Evolutionary conservation across 352 stramenopile genomes (phyloP).

Genomic region (Phytophthora aleatoria): DNA sequence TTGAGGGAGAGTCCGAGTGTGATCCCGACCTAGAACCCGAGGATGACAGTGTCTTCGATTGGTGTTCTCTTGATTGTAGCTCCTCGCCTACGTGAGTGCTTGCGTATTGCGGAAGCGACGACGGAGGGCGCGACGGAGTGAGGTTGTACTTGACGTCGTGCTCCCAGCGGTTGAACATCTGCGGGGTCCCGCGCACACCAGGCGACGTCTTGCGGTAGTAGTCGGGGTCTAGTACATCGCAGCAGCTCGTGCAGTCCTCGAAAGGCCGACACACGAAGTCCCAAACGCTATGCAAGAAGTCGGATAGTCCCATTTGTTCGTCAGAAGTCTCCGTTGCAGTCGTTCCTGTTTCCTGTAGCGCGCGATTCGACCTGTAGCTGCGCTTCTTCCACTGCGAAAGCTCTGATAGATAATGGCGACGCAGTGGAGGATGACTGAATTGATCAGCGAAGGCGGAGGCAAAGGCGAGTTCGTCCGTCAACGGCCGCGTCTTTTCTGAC

Average conservation of each 20-base stretch:
- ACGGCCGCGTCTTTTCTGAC: constrained; percentile 32
- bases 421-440: background rate
- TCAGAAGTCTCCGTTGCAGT: constrained; percentile 7
- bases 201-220: constrained; percentile 47
- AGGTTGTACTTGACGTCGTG: constrained; percentile 40
- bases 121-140: constrained; percentile 23
- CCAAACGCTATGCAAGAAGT: constrained; percentile 27
- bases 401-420: constrained; percentile 1
- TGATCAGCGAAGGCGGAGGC: background rate
- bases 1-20: constrained; percentile 13
- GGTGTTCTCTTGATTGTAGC: constrained; percentile 24
- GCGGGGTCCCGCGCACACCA: constrained; percentile 31
- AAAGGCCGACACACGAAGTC: constrained; percentile 43
- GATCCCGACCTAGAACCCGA: constrained; percentile 31
- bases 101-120: constrained; percentile 21
- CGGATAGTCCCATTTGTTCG: constrained; percentile 23
- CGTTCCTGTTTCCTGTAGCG: constrained; percentile 14
- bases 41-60: constrained; percentile 14
- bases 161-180: constrained; percentile 39
- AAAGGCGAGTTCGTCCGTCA: constrained; percentile 3
- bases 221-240: constrained; percentile 37
- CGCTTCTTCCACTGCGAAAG: constrained; percentile 10
- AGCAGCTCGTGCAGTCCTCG: constrained; percentile 40
- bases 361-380: constrained; percentile 3
- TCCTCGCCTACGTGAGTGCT: constrained; percentile 5